Conservation (phyloP, 2,329 filamentous ascomycete genomes). For the Ramichloridium luteum region DNA sequence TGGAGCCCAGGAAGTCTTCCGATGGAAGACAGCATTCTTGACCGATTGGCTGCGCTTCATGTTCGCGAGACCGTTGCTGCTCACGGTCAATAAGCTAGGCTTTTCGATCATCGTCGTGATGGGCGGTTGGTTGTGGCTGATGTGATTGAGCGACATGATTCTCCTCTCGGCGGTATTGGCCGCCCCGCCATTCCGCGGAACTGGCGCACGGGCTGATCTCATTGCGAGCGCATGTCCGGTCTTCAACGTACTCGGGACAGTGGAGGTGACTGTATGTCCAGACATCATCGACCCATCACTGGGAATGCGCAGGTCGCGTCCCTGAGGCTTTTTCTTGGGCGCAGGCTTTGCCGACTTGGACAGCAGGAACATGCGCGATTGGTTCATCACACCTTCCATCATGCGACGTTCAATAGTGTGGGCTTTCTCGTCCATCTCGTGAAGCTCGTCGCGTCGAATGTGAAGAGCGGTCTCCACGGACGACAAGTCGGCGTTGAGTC, state of each 20-base stretch:
- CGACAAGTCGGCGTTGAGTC: slow-evolving; percentile 73
- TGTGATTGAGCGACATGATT: slow-evolving; percentile 84
- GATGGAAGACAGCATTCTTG: slow-evolving; percentile 20
- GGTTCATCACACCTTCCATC: slow-evolving; percentile 88
- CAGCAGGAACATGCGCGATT: slow-evolving; percentile 82
- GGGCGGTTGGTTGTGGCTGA: slow-evolving; percentile 57
- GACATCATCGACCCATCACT: slow-evolving; percentile 31
- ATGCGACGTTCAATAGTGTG: slow-evolving; percentile 85
- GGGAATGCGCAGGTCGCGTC: slow-evolving; percentile 29
- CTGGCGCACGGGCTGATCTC: slow-evolving; percentile 34
- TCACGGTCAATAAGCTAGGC: slow-evolving; percentile 16
- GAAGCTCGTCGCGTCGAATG: slow-evolving; percentile 80
- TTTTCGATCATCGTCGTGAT: slow-evolving; percentile 8
- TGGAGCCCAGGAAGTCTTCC: slow-evolving; percentile 23
- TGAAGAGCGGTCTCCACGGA: slow-evolving; percentile 81
- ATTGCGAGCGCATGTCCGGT: slow-evolving; percentile 32
- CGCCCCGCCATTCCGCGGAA: slow-evolving; percentile 29
- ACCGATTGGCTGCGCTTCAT: slow-evolving; percentile 28
- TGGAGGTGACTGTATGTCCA: slow-evolving; percentile 28
- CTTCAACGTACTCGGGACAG: slow-evolving; percentile 19
- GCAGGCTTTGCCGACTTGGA: slow-evolving; percentile 41
- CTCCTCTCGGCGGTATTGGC: slow-evolving; percentile 44
- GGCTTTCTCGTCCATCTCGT: slow-evolving; percentile 79
- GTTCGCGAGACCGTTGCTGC: slow-evolving; percentile 9
- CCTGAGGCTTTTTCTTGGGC: slow-evolving; percentile 26